Base-by-base conservation (phyloP, 176 grass and related monocot species). In the Oryza australiensis region DNA sequence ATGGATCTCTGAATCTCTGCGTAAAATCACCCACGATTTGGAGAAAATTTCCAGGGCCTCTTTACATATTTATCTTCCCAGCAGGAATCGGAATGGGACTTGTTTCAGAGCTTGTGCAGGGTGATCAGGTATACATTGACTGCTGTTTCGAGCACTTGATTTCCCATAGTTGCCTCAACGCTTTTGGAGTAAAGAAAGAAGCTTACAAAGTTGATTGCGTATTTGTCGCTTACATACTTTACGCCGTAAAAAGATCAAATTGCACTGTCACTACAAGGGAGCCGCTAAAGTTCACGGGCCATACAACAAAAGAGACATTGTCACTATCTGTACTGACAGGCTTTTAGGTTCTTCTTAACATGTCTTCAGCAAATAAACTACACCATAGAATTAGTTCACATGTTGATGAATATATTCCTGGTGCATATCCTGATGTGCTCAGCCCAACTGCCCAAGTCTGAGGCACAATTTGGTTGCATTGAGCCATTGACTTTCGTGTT, bases 191-290 rank as follows among this genome's bases (percentile, higher is more conserved):
- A n/a, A 30, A 6, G 22, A 66, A 84, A 63, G 16, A 79, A 27
- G 33, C 22, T 20, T 75, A 22, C 22, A 43, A 68, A 66, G 62
- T 66, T 80, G 76, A 34, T 73, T 51, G 68, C 62, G 30, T 12
- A 28, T 57, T 26, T 42, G 51, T 81, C 71, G 30, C 41, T 60
- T 34, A 23, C 18, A 42, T 13, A 43, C 72, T 64, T 84, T 79
- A 57, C 86, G 74, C 37, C 29, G 48, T 79, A 42, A 79, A 68
- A 45, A 6, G 32, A 66, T 6, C 26, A 89, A 32, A 42, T 60
- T 76, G 41, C 74, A 16, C 27, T 35, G 40, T 62, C 65, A 76
- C 65, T 27, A 26, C 14, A 43, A 81, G 70, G 66, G 77, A 55
- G 28, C 33, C 53, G 12, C 9, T 27, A 40, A 10, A 20, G 40